These are phyloP conservation scores for Colletotrichum simmondsii DNA, from an alignment of 2,329 filamentous ascomycete genomes.

Conservation along the genomic window DNA sequence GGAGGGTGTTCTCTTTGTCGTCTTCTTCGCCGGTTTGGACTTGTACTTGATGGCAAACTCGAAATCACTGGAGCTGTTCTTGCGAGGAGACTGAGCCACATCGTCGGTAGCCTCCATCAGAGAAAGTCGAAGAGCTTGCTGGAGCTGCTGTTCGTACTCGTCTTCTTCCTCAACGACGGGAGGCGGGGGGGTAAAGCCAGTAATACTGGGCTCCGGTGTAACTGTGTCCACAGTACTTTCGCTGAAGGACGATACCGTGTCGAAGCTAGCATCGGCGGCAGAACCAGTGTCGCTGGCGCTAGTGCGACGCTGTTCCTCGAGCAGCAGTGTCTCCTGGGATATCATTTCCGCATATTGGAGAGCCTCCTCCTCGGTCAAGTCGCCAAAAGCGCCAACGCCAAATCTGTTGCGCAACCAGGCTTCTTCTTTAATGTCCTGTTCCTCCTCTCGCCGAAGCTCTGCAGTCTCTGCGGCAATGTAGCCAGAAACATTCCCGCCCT, in stretches of 20 bases:
- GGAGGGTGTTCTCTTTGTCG: slow-evolving; percentile 47
- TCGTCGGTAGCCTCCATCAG: slow-evolving; percentile 67
- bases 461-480: slow-evolving; percentile 89
- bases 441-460: slow-evolving; percentile 80
- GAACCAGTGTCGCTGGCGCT: slow-evolving; percentile 63
- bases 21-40: slow-evolving; percentile 51
- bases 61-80: slow-evolving; percentile 58
- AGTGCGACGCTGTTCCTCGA: slow-evolving; percentile 66
- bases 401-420: slow-evolving; percentile 82
- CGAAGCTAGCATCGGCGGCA: slow-evolving; percentile 57
- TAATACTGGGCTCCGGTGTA: slow-evolving; percentile 66
- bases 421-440: slow-evolving; percentile 73
- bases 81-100: slow-evolving; percentile 55
- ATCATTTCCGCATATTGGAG: slow-evolving; percentile 74
- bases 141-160: slow-evolving; percentile 70
- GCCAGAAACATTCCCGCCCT: slow-evolving; percentile 77
- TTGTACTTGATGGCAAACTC: slow-evolving; percentile 64
- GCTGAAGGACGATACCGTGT: slow-evolving; percentile 54
- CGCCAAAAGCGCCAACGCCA: slow-evolving; percentile 77
- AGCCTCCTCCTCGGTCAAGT: slow-evolving; percentile 74
- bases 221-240: slow-evolving; percentile 58
- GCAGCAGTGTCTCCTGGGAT: slow-evolving; percentile 68
- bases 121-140: slow-evolving; percentile 71
- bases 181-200: slow-evolving; percentile 49
- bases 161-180: slow-evolving; percentile 54